Conservation (phyloP, 805 yeast species). For the Maudiozyma barnettii region DNA sequence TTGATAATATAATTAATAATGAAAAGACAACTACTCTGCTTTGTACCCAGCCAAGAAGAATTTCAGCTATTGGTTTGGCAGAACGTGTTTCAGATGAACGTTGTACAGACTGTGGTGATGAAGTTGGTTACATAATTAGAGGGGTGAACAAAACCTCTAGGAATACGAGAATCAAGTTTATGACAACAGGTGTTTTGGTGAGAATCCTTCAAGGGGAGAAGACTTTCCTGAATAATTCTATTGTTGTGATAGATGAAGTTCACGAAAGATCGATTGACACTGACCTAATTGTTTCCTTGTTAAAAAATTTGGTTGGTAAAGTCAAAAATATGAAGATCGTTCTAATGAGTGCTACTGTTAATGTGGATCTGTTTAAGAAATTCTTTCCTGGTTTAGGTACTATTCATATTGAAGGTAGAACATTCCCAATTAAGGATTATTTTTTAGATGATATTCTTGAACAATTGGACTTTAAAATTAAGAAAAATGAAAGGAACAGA, state of each 20-base stretch:
- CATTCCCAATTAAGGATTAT: conserved; percentile 77
- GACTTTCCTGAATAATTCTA: conserved; percentile 43
- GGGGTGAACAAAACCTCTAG: conserved; percentile 67
- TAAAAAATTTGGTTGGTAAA: conserved; percentile 48
- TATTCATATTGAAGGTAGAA: conserved; percentile 83
- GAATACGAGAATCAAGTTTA: conserved; percentile 69
- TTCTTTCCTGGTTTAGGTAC: conserved; percentile 58
- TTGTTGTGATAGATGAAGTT: conserved; percentile 87
- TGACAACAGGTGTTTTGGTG: conserved; percentile 86
- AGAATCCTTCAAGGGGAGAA: conserved; percentile 60
- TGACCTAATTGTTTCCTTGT: conserved; percentile 70
- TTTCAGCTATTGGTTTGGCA: conserved; percentile 89
- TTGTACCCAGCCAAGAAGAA: conserved; percentile 94
- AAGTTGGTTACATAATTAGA: conserved; percentile 82
- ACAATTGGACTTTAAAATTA: conserved; percentile 47
- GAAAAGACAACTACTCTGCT: conserved; percentile 48
- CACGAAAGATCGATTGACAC: conserved; percentile 91
- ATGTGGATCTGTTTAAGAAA: conserved; percentile 51
- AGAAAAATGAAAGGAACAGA: conserved; percentile 15
- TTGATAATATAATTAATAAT: conserved; percentile 50
- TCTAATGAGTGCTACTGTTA: conserved; percentile 92
- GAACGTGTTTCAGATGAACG: conserved; percentile 87
- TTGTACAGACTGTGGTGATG: conserved; percentile 37
- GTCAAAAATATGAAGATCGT: conserved; percentile 51
- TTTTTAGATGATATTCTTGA: conserved; percentile 61